Evolutionary conservation across 805 yeast species (phyloP), one percentile per base, ranked within the genome.

Genomic region (Candida oleophila): DNA sequence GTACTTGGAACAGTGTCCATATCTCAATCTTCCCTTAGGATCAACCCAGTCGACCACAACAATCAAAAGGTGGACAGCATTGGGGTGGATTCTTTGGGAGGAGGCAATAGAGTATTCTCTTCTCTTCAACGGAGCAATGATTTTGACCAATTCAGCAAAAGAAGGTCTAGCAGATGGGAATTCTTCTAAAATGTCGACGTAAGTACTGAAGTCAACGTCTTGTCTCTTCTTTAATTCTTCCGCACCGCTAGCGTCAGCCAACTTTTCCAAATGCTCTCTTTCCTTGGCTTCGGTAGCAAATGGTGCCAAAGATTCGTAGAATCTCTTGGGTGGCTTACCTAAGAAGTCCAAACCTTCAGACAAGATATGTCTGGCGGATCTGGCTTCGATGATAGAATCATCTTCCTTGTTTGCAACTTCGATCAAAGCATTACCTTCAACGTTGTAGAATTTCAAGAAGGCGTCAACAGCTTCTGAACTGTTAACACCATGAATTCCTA

Each of bases 61-160:
- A 65, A 92, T 83, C 65, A 92, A 78, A 61, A 92, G 73, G 62
- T 92, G 97, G 34, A 92, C 89, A 34, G 90, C 92, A 64, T 87
- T 88, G 46, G 92, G 89, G 69, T 92, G 97, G 60, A 88, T 74
- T 65, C 80, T 88, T 70, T 92, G 98, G 22, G 97, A 91, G 1
- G 97, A 91, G 3, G 98, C 97, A 68, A 92, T 92, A 12, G 97
- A 92, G 67, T 92, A 92, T 70, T 92, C 98, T 76, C 98, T 87
- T 76, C 98, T 86, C 77, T 92, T 92, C 63, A 91, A 78, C 15
- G 96, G 91, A 19, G 96, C 82, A 53, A 92, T 79, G 48, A 92
- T 68, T 56, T 78, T 78, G 32, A 85, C 81, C 56, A 92, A 77
- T 20, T 87, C 89, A 47, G 74, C 76, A 47, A 86, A 72, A 3